phyloP scores from a whole-genome alignment of 2,329 filamentous ascomycete species.

The Samsoniella hepiali region DNA sequence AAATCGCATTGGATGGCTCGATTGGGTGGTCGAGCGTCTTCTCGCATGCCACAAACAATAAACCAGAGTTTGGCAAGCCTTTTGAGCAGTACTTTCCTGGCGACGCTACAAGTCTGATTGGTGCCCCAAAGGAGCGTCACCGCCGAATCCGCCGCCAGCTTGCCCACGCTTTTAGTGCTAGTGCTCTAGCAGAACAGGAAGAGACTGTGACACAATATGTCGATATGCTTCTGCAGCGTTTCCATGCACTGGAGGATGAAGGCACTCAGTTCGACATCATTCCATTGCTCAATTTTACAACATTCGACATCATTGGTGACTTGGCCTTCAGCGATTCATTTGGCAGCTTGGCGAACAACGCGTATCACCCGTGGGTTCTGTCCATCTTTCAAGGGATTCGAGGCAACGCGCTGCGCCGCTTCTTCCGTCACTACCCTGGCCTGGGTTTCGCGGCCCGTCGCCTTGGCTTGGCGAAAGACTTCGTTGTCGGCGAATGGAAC shows the following conservation, averaged over 20 bases:
- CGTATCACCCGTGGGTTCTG: slow-evolving; percentile 28
- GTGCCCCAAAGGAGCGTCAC: slow-evolving; percentile 22
- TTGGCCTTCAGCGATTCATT: slow-evolving; percentile 45
- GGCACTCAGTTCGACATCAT: slow-evolving; percentile 27
- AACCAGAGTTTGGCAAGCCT: slow-evolving; percentile 21
- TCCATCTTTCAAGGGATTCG: slow-evolving; percentile 23
- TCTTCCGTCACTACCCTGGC: slow-evolving; percentile 19
- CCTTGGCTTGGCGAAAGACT: slow-evolving; percentile 4
- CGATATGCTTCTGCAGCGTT: slow-evolving; percentile 25
- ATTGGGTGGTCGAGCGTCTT: slow-evolving; percentile 35
- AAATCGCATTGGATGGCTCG: slow-evolving; percentile 34
- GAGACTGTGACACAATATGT: slow-evolving; percentile 27
- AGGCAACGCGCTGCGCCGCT: slow-evolving; percentile 17
- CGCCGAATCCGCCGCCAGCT: slow-evolving; percentile 27
- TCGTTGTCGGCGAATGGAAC: slow-evolving; percentile 11
- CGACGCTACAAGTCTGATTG: slow-evolving; percentile 22
- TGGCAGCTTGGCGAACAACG: slow-evolving; percentile 30
- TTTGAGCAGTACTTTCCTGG: slow-evolving; percentile 11
- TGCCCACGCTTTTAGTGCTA: slow-evolving; percentile 31
- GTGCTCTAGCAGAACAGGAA: slow-evolving; percentile 31
- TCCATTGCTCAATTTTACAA: slow-evolving; percentile 36
- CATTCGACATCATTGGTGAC: slow-evolving; percentile 40
- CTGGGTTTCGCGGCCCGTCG: neutral
- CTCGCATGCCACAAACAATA: slow-evolving; percentile 23
- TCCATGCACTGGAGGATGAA: slow-evolving; percentile 21